phyloP scores from a whole-genome alignment of 176 grass and related monocot genomes.

The Raddia guianensis region DNA sequence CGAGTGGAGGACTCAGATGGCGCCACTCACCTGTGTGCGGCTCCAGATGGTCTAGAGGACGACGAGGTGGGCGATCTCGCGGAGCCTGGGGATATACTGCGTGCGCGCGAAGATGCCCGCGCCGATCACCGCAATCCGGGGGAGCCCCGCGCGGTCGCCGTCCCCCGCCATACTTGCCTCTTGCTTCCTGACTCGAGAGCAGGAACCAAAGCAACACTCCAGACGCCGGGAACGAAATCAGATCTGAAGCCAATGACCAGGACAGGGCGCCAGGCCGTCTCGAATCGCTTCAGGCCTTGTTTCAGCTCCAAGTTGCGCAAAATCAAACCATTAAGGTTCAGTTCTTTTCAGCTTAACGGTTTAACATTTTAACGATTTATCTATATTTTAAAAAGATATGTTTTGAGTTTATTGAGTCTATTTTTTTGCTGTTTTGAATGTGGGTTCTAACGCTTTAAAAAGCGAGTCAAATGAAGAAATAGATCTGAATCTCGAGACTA shows the following conservation, averaged over 20 bases:
- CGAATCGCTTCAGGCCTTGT: no score
- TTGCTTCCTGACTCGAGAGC: not conserved
- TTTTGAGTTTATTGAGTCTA: no score
- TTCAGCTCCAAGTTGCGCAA: no score
- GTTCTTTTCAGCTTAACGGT: no score
- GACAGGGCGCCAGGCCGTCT: no score
- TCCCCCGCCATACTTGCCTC: slow-evolving; percentile 20
- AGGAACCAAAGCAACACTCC: not conserved
- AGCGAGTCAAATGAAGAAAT: no score
- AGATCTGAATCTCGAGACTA: no score
- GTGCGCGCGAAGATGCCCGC: slow-evolving; percentile 89
- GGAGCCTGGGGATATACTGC: slow-evolving; percentile 88
- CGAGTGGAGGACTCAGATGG: not conserved
- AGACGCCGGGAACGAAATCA: not conserved
- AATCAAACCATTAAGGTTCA: no score
- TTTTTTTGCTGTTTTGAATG: no score
- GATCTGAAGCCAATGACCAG: not conserved
- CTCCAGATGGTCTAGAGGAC: slow-evolving; percentile 89
- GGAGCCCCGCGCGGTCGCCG: slow-evolving; percentile 27
- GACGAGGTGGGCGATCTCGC: slow-evolving; percentile 76
- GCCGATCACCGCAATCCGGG: slow-evolving; percentile 73
- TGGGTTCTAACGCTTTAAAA: no score
- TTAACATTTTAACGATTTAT: no score
- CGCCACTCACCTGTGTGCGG: slow-evolving; percentile 53
- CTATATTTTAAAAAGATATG: no score